phyloP scores from a whole-genome alignment of 345 rosid species.

The Rhodamnia rubescens region DNA sequence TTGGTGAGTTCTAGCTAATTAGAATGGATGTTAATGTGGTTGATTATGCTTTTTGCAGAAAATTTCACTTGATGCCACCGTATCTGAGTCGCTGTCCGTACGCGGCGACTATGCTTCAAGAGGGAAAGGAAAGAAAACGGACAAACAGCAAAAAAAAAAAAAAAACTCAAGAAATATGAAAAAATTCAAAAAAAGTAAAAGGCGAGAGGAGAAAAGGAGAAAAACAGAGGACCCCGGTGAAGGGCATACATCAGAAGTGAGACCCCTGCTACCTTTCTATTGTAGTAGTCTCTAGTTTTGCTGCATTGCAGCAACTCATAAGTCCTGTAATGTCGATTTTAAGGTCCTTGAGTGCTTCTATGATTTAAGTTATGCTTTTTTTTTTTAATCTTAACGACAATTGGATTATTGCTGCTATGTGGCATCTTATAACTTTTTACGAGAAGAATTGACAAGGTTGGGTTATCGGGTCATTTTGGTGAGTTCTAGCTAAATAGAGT shows the following conservation, averaged over 20 bases:
- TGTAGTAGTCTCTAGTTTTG: not conserved
- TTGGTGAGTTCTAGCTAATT: not conserved
- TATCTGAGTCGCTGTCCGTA: slow-evolving; percentile 69
- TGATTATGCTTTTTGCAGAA: slow-evolving; percentile 37
- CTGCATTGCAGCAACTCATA: not conserved
- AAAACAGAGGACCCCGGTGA: slow-evolving; percentile 28
- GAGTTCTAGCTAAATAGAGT: not conserved
- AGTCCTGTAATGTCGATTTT: not conserved
- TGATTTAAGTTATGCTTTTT: no score
- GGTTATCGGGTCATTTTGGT: not conserved
- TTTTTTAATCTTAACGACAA: no score
- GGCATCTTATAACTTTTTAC: not conserved
- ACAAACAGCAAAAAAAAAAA: no score
- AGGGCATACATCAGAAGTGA: slow-evolving; percentile 35
- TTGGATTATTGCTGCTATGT: not conserved
- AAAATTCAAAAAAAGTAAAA: no score
- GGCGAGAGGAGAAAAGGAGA: no score
- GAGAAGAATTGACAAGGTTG: no score
- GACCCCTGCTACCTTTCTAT: not conserved
- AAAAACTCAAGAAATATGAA: no score
- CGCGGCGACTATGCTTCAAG: not conserved
- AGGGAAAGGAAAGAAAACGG: no score
- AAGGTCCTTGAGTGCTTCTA: no score
- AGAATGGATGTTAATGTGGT: not conserved
- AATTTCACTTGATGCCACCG: slow-evolving; percentile 21